A percentile compares a stretch with the other conserved stretches of the same genome.
These are phyloP conservation scores for Gynandropsis gynandra DNA, from an alignment of 345 rosid genomes.

Conservation along the genomic window DNA sequence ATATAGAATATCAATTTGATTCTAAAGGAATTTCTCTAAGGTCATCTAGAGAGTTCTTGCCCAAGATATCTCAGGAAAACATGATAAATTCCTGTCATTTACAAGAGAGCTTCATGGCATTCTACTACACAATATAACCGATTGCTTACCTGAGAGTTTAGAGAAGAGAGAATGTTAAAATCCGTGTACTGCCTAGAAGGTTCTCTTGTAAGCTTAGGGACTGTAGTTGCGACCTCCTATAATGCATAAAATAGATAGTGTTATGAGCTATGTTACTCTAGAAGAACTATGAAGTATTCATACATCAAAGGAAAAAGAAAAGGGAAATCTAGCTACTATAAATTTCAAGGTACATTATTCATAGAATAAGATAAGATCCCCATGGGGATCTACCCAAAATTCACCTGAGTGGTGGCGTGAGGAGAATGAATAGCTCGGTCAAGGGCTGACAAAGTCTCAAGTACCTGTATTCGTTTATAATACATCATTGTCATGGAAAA, in stretches of 20 bases:
- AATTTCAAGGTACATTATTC: conserved; percentile 12
- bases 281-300: conserved; percentile 6
- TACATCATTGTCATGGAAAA: conserved; percentile 16
- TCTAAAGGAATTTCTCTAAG: conserved; percentile 6
- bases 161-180: conserved; percentile 78
- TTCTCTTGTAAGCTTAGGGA: conserved; percentile 66
- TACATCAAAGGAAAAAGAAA: conserved; percentile 9
- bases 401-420: conserved; percentile 93
- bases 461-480: conserved; percentile 47
- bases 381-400: conserved; percentile 13
- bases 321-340: conserved; percentile 9
- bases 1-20: conserved; percentile 10
- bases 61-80: conserved; percentile 11
- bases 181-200: conserved; percentile 79
- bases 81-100: neutral
- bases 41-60: conserved; percentile 7
- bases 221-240: conserved; percentile 75
- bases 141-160: conserved; percentile 81
- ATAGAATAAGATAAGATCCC: conserved; percentile 8
- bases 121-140: conserved; percentile 6
- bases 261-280: conserved; percentile 1
- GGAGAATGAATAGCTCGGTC: conserved; percentile 95
- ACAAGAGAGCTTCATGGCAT: conserved; percentile 11
- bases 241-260: conserved; percentile 21
- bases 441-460: conserved; percentile 90